Conservation (phyloP, 306 rosid species). For the Cyamopsis tetragonoloba region DNA sequence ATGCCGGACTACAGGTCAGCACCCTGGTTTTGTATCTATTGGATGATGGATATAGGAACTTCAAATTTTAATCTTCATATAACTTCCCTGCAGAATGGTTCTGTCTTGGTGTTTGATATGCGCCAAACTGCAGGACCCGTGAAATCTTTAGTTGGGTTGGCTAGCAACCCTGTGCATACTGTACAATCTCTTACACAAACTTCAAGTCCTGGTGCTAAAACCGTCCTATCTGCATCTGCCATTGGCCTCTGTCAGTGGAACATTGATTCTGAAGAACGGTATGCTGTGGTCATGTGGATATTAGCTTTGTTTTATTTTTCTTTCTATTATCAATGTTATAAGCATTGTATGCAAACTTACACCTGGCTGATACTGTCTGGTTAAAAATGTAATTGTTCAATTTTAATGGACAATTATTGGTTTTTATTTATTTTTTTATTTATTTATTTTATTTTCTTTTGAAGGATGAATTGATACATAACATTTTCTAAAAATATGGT, state of each 20-base stretch:
- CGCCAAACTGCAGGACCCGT: conserved; percentile 79
- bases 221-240: conserved; percentile 80
- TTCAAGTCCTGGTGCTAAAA: conserved; percentile 41
- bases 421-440: background rate
- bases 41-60: background rate
- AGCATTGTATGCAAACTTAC: background rate
- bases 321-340: background rate
- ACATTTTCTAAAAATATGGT: too few species aligned
- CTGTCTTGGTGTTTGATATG: conserved; percentile 67
- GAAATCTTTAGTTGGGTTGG: conserved; percentile 51
- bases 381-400: background rate
- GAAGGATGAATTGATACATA: too few species aligned
- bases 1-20: conserved; percentile 89
- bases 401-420: background rate
- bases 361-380: background rate
- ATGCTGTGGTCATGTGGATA: conserved; percentile 32
- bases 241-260: conserved; percentile 78
- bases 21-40: conserved; percentile 10
- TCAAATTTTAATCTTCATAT: conserved; percentile 17
- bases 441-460: too few species aligned
- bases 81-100: conserved; percentile 68
- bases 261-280: conserved; percentile 68
- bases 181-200: conserved; percentile 55
- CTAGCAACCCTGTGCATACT: conserved; percentile 76
- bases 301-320: background rate